phyloP scores from a whole-genome alignment of 225 moss, liverwort and hornwort species.

The Sphagnum tenellum region DNA sequence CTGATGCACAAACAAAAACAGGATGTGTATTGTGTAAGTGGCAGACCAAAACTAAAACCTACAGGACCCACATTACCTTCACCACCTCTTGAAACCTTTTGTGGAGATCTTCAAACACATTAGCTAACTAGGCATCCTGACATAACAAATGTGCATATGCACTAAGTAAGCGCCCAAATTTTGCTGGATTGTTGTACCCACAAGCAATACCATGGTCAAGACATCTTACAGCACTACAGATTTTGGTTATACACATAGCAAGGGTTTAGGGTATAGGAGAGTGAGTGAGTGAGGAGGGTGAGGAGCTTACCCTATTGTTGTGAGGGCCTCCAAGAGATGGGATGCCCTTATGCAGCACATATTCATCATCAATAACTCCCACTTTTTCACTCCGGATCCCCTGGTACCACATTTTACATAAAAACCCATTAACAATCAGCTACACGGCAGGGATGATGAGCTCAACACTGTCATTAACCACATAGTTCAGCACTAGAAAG shows the following conservation, averaged over 20 bases:
- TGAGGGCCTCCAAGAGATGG: constrained; percentile 68
- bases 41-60: too few species aligned
- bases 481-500: not conserved
- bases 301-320: constrained; percentile 16
- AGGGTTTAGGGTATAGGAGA: too few species aligned
- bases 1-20: too few species aligned
- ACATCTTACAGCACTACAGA: not conserved
- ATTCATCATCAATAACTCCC: constrained; percentile 70
- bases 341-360: constrained; percentile 68
- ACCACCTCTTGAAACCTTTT: too few species aligned
- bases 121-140: not conserved
- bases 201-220: not conserved
- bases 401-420: constrained; percentile 12
- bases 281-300: not conserved
- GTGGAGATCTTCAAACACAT: too few species aligned
- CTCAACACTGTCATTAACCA: too few species aligned
- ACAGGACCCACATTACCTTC: too few species aligned
- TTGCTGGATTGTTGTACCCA: not conserved
- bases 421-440: not conserved
- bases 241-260: not conserved
- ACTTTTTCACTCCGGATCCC: constrained; percentile 74
- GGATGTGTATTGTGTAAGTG: too few species aligned
- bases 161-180: not conserved
- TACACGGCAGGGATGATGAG: too few species aligned
- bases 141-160: not conserved